Evolutionary conservation across 176 grass and related monocot genomes (phyloP).

Genomic region (Bonia amplexicaulis): DNA sequence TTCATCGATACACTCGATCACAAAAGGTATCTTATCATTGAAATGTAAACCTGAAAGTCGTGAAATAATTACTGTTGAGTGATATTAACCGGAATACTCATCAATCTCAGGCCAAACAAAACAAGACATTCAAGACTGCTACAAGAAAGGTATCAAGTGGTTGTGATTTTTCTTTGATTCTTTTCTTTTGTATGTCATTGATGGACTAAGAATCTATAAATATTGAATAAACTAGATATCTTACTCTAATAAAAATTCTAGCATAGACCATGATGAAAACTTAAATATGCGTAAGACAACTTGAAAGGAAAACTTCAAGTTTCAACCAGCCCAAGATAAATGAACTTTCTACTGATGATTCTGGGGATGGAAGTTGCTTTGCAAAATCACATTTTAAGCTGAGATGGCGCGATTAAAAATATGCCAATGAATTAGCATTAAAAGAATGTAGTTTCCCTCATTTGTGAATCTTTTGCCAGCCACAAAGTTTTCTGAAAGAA

Average conservation of each 20-base stretch:
- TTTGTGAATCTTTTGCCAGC: not conserved
- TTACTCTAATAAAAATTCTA: not conserved
- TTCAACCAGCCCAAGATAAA: not conserved
- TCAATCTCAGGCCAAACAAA: slow-evolving; percentile 57
- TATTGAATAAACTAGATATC: not conserved
- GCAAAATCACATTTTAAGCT: not conserved
- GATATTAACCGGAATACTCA: slow-evolving; percentile 16
- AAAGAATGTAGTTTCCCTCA: not conserved
- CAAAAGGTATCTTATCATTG: slow-evolving; percentile 52
- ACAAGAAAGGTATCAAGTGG: slow-evolving; percentile 56
- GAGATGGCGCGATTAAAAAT: not conserved
- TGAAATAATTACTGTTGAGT: slow-evolving; percentile 7
- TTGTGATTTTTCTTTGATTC: not conserved
- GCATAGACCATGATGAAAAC: not conserved
- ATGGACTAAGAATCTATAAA: not conserved
- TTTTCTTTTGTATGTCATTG: not conserved
- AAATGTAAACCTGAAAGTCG: not conserved
- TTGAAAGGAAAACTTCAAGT: not conserved
- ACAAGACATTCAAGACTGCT: slow-evolving; percentile 63
- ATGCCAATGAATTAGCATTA: not conserved
- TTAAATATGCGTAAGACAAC: not conserved
- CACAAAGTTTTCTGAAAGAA: too few species aligned
- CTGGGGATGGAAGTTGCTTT: not conserved
- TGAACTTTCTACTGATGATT: not conserved
- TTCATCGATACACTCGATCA: slow-evolving; percentile 65